phyloP scores from a whole-genome alignment of 768 basidiomycete species.

The Russula vinacea region DNA sequence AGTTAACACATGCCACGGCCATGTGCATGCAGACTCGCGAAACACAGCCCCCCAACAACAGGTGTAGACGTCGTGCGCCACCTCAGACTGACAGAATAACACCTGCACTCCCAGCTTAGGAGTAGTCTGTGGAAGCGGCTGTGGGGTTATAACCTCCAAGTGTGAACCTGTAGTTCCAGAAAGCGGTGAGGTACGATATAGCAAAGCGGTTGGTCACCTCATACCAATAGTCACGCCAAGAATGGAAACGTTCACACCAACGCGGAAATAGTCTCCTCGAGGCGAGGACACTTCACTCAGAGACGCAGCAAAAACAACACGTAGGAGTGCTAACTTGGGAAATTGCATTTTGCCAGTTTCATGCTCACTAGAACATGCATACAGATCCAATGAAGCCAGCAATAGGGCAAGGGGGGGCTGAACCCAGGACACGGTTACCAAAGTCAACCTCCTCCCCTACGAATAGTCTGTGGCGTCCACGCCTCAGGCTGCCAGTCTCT shows the following conservation, averaged over 20 bases:
- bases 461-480: constrained; percentile 21
- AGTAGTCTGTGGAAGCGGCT: background rate
- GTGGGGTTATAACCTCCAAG: background rate
- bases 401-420: no score
- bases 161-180: background rate
- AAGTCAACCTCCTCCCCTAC: constrained; percentile 10
- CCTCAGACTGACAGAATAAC: background rate
- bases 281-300: background rate
- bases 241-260: background rate
- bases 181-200: background rate
- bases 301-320: background rate
- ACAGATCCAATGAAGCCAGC: background rate
- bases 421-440: background rate
- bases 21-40: background rate
- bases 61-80: background rate
- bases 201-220: background rate
- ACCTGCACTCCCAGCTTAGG: background rate
- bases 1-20: background rate
- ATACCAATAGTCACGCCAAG: background rate
- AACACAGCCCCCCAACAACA: background rate
- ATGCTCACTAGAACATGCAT: no score
- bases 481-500: constrained; percentile 28
- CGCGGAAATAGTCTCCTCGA: background rate
- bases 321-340: background rate
- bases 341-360: background rate